phyloP scores from a whole-genome alignment of 441 rosid species.

The Sinapis alba region DNA sequence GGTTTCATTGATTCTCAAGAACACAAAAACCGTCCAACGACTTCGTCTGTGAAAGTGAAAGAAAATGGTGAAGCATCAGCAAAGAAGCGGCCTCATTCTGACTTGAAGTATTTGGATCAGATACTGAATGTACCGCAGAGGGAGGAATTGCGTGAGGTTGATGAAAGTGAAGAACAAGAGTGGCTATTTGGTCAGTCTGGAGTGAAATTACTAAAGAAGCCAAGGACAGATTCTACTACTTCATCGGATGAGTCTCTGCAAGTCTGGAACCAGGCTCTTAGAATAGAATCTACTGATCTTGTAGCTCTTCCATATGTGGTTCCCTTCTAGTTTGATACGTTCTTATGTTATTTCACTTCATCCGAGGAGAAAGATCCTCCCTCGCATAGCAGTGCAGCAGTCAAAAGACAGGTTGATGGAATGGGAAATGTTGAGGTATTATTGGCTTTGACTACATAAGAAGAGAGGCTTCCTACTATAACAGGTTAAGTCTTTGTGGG shows the following conservation, averaged over 20 bases:
- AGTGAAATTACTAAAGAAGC: constrained; percentile 35
- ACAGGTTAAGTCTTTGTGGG: constrained; percentile 17
- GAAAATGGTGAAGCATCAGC: constrained; percentile 46
- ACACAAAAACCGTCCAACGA: constrained; percentile 21
- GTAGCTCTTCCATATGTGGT: constrained; percentile 62
- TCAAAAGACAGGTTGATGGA: constrained; percentile 2
- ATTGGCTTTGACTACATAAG: constrained; percentile 24
- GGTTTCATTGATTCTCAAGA: constrained; percentile 44
- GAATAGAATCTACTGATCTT: constrained; percentile 54
- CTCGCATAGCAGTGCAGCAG: constrained; percentile 11
- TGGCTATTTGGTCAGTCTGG: constrained; percentile 49
- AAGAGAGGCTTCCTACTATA: constrained; percentile 10
- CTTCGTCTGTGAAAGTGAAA: constrained; percentile 36
- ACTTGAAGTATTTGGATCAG: constrained; percentile 54
- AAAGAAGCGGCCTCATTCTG: constrained; percentile 60
- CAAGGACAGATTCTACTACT: constrained; percentile 24
- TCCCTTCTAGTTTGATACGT: constrained; percentile 47
- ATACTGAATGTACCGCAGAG: constrained; percentile 53
- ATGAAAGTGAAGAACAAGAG: constrained; percentile 45
- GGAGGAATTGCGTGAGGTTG: constrained; percentile 35
- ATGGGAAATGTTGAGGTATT: constrained; percentile 29
- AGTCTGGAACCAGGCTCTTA: constrained; percentile 58
- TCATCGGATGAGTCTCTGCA: constrained; percentile 37
- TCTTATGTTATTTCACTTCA: constrained; percentile 2
- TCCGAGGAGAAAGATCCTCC: constrained; percentile 10